Evolutionary conservation across 106 monocot genomes (phyloP), one percentile per base, ranked within the genome.

Genomic region (Agapanthus africanus): DNA sequence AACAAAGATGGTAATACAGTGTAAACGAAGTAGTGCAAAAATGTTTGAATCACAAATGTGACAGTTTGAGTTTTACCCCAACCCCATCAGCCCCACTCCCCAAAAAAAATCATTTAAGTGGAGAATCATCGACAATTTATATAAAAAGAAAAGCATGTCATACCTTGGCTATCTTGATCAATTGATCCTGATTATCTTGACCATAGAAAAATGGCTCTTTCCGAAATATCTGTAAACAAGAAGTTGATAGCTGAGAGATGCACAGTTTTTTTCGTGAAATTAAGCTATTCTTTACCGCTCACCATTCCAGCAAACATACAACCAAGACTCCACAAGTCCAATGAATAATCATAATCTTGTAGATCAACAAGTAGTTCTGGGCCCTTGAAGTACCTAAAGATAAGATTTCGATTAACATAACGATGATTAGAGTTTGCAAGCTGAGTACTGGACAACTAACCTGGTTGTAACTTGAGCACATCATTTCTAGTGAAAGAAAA

Each of bases 231-330:
- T 93, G 78, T 13, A 14, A 40, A 59, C 13, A 40, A 40, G 37
- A 21, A 63, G 4, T 66, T 28, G 14, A 11, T 66, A 28, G 40
- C 16, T 66, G 22, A 78, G 68, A 40, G 54, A 60, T 11, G 35
- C 2, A 7, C 19, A 34, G 18, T 21, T 4, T 18, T 44, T 27
- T 31, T 8, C 14, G 8, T 18, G 19, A 49, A 46, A n/a, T 50
- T 14, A 42, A 7, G 6, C 33, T 27, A 54, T 1, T 21, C n/a
- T 8, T 39, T 27, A 54, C 31, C 21, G 51, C 78, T 74, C 75
- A 93, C 94, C 90, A 90, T 90, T 30, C 85, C 87, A 66, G 94
- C 94, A 77, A 94, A 94, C 90, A 94, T 94, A 70, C 94, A 94
- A 34, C 94, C 94, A 67, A 94, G 87, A 71, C 94, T 94, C 94